These are phyloP conservation scores for Colletotrichum siamense DNA, from an alignment of 2,329 filamentous ascomycete species.

Conservation along the genomic window DNA sequence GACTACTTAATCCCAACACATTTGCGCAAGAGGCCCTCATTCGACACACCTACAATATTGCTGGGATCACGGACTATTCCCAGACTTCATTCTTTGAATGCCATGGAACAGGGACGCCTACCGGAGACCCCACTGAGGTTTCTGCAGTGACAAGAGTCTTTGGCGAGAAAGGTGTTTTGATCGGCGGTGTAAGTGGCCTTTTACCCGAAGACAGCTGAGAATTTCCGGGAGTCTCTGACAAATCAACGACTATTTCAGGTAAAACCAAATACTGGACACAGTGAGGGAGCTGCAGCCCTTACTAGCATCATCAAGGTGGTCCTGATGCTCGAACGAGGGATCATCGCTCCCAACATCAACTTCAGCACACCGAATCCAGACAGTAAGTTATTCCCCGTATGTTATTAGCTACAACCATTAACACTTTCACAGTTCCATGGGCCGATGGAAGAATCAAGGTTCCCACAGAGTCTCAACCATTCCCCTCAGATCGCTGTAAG, in stretches of 20 bases:
- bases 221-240: background rate
- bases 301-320: slow-evolving; percentile 35
- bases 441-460: slow-evolving; percentile 27
- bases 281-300: slow-evolving; percentile 37
- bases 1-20: slow-evolving; percentile 41
- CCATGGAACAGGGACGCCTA: slow-evolving; percentile 50
- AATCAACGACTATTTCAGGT: slow-evolving; percentile 3
- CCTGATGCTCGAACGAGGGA: slow-evolving; percentile 22
- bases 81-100: slow-evolving; percentile 38
- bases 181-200: slow-evolving; percentile 28
- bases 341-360: slow-evolving; percentile 13
- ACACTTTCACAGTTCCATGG: background rate
- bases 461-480: slow-evolving; percentile 26
- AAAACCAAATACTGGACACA: slow-evolving; percentile 43
- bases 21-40: slow-evolving; percentile 32
- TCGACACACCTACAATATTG: slow-evolving; percentile 27
- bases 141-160: slow-evolving; percentile 37
- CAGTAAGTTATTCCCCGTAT: background rate
- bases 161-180: slow-evolving; percentile 26
- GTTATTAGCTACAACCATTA: background rate
- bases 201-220: background rate
- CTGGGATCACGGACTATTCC: slow-evolving; percentile 17
- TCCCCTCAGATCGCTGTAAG: slow-evolving; percentile 26
- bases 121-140: slow-evolving; percentile 47
- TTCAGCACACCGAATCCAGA: slow-evolving; percentile 12